A percentile compares a stretch with the other conserved stretches of the same genome.
Conservation (phyloP, 495 filamentous ascomycete genomes). For the Pyrenula massariospora region DNA sequence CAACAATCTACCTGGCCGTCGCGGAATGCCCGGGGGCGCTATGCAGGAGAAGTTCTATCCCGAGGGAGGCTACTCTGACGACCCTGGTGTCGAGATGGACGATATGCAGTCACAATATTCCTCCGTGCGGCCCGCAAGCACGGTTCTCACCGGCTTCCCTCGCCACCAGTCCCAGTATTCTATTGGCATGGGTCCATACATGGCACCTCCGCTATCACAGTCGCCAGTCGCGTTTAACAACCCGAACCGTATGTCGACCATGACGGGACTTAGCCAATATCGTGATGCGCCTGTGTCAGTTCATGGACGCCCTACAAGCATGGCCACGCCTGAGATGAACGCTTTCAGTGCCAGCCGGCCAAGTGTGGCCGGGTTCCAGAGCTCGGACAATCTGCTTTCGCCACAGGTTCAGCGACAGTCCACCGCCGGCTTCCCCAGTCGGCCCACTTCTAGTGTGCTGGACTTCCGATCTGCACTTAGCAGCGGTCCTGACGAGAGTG, state of each 20-base stretch:
- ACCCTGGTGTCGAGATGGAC: conserved; percentile 75
- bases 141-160: conserved; percentile 79
- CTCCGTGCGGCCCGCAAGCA: conserved; percentile 84
- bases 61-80: conserved; percentile 47
- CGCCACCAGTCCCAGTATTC: conserved; percentile 13
- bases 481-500: conserved; percentile 54
- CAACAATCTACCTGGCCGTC: conserved; percentile 86
- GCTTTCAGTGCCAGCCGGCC: conserved; percentile 31
- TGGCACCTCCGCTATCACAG: conserved; percentile 48
- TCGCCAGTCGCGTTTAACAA: conserved; percentile 59
- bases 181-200: conserved; percentile 38
- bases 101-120: conserved; percentile 96
- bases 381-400: conserved; percentile 49
- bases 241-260: conserved; percentile 42
- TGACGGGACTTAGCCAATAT: conserved; percentile 42
- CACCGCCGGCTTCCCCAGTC: conserved; percentile 30
- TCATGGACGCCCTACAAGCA: conserved; percentile 32
- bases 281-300: conserved; percentile 34
- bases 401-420: conserved; percentile 42
- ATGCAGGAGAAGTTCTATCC: conserved; percentile 50
- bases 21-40: conserved; percentile 41
- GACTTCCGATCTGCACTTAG: conserved; percentile 58
- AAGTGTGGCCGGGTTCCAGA: conserved; percentile 38
- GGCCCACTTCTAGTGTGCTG: conserved; percentile 43
- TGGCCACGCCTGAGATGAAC: conserved; percentile 30